Base-by-base conservation (phyloP, 495 filamentous ascomycete species). In the Hamigera avellanea region DNA sequence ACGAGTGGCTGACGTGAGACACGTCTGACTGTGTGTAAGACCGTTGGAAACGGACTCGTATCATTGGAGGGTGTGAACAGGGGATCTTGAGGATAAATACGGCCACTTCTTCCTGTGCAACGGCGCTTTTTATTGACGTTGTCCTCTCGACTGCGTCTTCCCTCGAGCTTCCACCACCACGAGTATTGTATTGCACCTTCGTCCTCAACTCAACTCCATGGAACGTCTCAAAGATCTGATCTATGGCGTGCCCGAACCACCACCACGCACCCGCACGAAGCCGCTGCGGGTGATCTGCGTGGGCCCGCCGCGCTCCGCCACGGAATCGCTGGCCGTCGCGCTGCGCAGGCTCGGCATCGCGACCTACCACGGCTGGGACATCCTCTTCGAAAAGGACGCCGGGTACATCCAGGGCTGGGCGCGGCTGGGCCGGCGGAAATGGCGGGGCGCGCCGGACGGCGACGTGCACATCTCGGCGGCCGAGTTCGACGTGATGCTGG, bases 401-500 rank as follows among this genome's bases (percentile, higher is more conserved):
- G 25, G 7, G 7, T 12, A 26, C 7, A 26, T 26, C 25, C 25
- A 26, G 12, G 7, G 12, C 17, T 53, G 49, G 43, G 14, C 26
- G 25, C 21, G 32, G 8, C 27, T 48, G 14, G 41, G 30, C 6
- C 30, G 32, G 0, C 36, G 36, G 14, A 42, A 48, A 30, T 41
- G 32, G 13, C 1, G 9, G 0, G 28, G 18, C 14, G 2, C 19
- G 13, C 13, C 14, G 7, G 18, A 36, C 8, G 40, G 42, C 17
- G 12, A 16, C 14, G 13, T 23, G 3, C 14, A 15, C 3, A 19
- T 45, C 21, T 41, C 34, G 14, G 26, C 28, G 2, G 37, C 45
- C 14, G 60, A 67, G 23, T 68, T 65, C 16, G 66, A 70, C 43
- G 35, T 43, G 9, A n/a, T 70, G 0, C 41, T 72, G 7, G 63